Conservation (phyloP, 2,329 filamentous ascomycete genomes). For the Aspergillaceae sp. region DNA sequence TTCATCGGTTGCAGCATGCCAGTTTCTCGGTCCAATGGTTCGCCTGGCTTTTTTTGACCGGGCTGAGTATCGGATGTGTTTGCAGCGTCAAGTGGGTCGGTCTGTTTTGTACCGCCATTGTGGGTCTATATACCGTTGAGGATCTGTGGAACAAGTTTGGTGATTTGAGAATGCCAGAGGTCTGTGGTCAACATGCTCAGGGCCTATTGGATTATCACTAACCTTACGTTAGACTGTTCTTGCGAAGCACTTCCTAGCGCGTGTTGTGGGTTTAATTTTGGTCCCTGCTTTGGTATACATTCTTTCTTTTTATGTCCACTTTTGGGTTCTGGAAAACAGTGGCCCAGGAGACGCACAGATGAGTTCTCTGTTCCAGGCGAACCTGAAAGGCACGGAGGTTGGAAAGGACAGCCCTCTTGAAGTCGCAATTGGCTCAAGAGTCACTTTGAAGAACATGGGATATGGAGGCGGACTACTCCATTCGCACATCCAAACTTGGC, state of each 20-base stretch:
- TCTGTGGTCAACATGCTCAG: constrained; percentile 32
- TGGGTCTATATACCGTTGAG: constrained; percentile 90
- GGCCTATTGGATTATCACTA: constrained; percentile 10
- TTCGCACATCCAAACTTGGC: constrained; percentile 92
- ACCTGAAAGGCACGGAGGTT: constrained; percentile 85
- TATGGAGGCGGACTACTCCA: constrained; percentile 94
- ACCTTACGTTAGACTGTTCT: constrained; percentile 49
- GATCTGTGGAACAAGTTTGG: constrained; percentile 98
- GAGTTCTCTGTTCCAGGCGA: constrained; percentile 98
- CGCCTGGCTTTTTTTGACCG: constrained; percentile 86
- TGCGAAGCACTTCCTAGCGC: constrained; percentile 67
- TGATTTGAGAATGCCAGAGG: constrained; percentile 79
- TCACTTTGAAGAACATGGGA: constrained; percentile 98
- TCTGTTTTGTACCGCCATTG: constrained; percentile 87
- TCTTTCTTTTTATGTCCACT: constrained; percentile 91
- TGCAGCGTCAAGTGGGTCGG: constrained; percentile 98
- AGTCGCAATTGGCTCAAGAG: constrained; percentile 77
- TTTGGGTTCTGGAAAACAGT: constrained; percentile 83
- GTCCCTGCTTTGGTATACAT: constrained; percentile 88
- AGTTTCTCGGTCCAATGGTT: constrained; percentile 92
- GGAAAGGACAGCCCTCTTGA: constrained; percentile 92
- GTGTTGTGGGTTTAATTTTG: constrained; percentile 78
- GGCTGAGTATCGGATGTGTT: constrained; percentile 92
- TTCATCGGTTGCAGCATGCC: constrained; percentile 77
- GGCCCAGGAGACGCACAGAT: constrained; percentile 98